Conservation (phyloP, 306 rosid genomes). For the Citrullus amarus region DNA sequence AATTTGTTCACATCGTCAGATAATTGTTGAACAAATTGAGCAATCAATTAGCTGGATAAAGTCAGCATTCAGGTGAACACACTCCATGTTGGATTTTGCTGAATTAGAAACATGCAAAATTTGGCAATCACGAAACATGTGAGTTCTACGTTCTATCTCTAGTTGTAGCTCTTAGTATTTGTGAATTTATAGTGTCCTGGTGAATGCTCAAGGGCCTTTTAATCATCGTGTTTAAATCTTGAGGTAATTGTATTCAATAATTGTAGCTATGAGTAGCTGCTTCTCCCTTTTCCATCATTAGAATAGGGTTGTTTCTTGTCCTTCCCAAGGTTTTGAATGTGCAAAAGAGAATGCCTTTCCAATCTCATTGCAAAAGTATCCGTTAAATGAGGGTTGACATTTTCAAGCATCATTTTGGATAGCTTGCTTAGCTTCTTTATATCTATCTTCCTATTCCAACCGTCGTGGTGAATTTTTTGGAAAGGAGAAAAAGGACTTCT, state of each 20-base stretch:
- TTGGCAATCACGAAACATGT: not conserved
- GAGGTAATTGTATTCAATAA: not conserved
- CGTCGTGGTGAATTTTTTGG: not conserved
- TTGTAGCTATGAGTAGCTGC: not conserved
- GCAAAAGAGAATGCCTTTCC: not conserved
- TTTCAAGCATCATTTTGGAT: not conserved
- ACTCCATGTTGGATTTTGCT: not conserved
- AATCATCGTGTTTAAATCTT: not conserved
- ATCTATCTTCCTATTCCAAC: not conserved
- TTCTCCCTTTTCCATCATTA: not conserved
- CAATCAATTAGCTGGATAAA: not conserved
- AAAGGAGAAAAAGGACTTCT: not conserved
- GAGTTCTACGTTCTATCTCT: not conserved
- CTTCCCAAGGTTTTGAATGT: not conserved
- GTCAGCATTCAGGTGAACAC: not conserved
- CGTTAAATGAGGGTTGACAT: not conserved
- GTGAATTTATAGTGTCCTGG: not conserved
- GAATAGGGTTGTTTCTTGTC: not conserved
- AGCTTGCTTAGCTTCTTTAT: not conserved
- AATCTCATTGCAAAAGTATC: not conserved
- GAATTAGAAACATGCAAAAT: not conserved
- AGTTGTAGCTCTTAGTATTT: not conserved
- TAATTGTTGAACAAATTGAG: not conserved
- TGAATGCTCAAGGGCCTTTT: not conserved
- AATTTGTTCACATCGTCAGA: not conserved